Percentiles rank a stretch among this genome's conserved stretches.
Evolutionary conservation across 768 basidiomycete genomes (phyloP).

Genomic region (Asterophora lycoperdoides): DNA sequence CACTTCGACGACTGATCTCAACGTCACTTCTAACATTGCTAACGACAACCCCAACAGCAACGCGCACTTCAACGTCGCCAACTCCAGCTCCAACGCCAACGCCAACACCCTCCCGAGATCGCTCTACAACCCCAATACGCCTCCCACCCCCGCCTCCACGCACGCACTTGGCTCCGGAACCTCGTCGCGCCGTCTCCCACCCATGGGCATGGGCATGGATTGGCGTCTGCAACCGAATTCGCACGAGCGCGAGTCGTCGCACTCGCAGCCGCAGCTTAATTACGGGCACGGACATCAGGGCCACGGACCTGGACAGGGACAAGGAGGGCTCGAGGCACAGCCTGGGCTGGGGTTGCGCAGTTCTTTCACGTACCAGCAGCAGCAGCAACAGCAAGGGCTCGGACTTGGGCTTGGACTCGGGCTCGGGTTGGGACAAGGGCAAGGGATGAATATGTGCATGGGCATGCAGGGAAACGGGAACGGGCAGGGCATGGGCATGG

Average conservation of each 20-base stretch:
- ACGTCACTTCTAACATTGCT: background rate
- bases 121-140: constrained; percentile 27
- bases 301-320: too few species aligned
- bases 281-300: background rate
- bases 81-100: constrained; percentile 1
- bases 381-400: constrained; percentile 22
- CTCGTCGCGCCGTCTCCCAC: constrained; percentile 7
- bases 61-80: too few species aligned
- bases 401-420: background rate
- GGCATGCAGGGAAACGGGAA: too few species aligned
- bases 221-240: constrained; percentile 33
- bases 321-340: too few species aligned
- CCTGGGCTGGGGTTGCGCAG: background rate
- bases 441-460: too few species aligned
- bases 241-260: too few species aligned
- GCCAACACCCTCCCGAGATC: constrained; percentile 17
- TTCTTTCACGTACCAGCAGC: constrained; percentile 16
- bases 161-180: background rate
- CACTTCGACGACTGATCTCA: background rate
- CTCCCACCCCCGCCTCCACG: constrained; percentile 5
- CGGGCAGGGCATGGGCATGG: too few species aligned
- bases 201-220: constrained; percentile 35
- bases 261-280: background rate
- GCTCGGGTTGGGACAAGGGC: background rate
- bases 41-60: constrained; percentile 8